Evolutionary conservation across 2,329 filamentous ascomycete species (phyloP).

Genomic region (Scytalidium lignicola): DNA sequence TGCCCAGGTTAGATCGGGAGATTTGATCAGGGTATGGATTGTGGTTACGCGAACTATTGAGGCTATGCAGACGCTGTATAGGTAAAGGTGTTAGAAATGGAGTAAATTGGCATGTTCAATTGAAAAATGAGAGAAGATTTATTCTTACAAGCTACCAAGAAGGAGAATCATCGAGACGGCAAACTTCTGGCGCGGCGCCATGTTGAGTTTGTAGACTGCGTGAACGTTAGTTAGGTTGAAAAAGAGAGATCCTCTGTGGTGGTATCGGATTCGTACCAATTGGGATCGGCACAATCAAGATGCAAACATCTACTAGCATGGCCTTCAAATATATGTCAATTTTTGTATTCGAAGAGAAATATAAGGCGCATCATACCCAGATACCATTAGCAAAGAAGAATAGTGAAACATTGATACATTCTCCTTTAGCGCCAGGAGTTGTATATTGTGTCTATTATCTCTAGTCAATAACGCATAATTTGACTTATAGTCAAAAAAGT

Average conservation of each 20-base stretch:
- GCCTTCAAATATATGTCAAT: background rate
- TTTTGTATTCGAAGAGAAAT: too few relatives aligned
- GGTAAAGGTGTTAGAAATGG: background rate
- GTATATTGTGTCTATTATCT: constrained; percentile 11
- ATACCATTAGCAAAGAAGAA: constrained; percentile 25
- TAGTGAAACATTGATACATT: constrained; percentile 22
- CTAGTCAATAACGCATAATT: background rate
- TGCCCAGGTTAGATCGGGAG: constrained; percentile 24
- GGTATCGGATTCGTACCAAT: constrained; percentile 13
- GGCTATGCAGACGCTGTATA: constrained; percentile 24
- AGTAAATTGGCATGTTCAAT: background rate
- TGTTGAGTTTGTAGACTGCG: constrained; percentile 19
- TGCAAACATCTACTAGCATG: constrained; percentile 27
- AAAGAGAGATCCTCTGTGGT: background rate
- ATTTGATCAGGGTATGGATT: constrained; percentile 18
- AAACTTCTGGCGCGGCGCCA: constrained; percentile 23
- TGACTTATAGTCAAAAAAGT: background rate
- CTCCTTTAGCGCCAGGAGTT: constrained; percentile 12
- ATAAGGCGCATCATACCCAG: background rate
- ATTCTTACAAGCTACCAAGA: constrained; percentile 26
- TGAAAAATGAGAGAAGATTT: too few relatives aligned
- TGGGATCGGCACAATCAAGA: constrained; percentile 27
- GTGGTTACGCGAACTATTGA: constrained; percentile 25
- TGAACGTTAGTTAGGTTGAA: background rate
- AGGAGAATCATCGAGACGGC: constrained; percentile 26